phyloP scores from a whole-genome alignment of 2,329 filamentous ascomycete genomes.

The Dactylellina cionopaga region DNA sequence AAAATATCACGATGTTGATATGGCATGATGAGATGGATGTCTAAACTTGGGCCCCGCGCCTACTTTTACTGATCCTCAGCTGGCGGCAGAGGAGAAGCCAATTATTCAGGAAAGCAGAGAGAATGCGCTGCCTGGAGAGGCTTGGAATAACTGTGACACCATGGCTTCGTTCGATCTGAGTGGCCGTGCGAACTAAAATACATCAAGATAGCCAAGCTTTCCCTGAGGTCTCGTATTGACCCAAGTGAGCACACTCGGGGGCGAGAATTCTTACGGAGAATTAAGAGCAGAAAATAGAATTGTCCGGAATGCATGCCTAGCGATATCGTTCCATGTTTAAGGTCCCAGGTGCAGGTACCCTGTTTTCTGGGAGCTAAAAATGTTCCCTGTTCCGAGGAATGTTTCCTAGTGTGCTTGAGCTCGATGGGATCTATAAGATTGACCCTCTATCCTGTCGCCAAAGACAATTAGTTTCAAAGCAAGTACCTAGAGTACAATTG shows the following conservation, averaged over 20 bases:
- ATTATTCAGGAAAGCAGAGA: slow-evolving; percentile 1
- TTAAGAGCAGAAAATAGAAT: slow-evolving; percentile 37
- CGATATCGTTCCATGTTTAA: background rate
- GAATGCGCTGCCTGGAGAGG: background rate
- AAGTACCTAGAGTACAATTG: slow-evolving; percentile 24
- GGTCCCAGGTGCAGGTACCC: slow-evolving; percentile 8
- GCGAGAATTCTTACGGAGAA: slow-evolving; percentile 23
- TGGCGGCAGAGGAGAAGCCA: slow-evolving; percentile 35
- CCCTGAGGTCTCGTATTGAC: slow-evolving; percentile 8
- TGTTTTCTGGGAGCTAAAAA: slow-evolving; percentile 3
- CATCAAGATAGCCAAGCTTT: slow-evolving; percentile 23
- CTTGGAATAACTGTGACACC: background rate
- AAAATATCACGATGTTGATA: background rate
- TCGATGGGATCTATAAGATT: slow-evolving; percentile 39
- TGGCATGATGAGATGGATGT: background rate
- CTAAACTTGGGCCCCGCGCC: slow-evolving; percentile 49
- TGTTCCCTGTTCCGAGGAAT: slow-evolving; percentile 30
- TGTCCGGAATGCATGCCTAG: slow-evolving; percentile 25
- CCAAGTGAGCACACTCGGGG: background rate
- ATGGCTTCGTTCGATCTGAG: background rate
- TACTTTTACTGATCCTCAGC: slow-evolving; percentile 16
- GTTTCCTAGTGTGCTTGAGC: slow-evolving; percentile 27
- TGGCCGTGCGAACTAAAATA: slow-evolving; percentile 5
- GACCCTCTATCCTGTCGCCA: slow-evolving; percentile 5
- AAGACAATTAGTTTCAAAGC: slow-evolving; percentile 22